phyloP scores from a whole-genome alignment of 1,284 basidiomycete genomes.

The Tylopilus sp. region DNA sequence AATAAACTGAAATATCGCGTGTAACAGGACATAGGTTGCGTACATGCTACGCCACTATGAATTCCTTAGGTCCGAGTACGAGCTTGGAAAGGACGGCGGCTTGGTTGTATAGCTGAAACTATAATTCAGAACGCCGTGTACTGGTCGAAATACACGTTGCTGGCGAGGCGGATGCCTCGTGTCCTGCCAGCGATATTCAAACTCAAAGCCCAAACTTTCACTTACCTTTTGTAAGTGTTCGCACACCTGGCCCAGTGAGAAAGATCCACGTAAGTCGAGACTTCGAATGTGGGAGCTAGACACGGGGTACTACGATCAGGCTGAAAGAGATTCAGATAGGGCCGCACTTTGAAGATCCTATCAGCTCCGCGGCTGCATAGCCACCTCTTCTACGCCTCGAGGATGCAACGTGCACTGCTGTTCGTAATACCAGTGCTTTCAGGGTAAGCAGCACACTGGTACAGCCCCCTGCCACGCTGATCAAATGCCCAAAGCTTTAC shows the following conservation, averaged over 20 bases:
- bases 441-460: neutral
- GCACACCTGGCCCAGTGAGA: constrained; percentile 14
- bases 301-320: constrained; percentile 17
- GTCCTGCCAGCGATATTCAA: constrained; percentile 17
- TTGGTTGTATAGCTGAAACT: constrained; percentile 7
- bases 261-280: constrained; percentile 15
- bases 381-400: constrained; percentile 35
- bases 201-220: constrained; percentile 6
- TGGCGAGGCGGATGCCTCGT: constrained; percentile 30
- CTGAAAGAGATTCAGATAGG: neutral
- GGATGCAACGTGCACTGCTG: constrained; percentile 30
- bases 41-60: constrained; percentile 26
- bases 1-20: constrained; percentile 6
- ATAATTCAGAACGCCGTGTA: constrained; percentile 12
- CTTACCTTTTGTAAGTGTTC: constrained; percentile 3
- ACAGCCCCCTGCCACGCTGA: constrained; percentile 7
- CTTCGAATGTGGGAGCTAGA: constrained; percentile 1
- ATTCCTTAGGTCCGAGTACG: neutral
- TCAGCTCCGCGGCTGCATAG: constrained; percentile 17
- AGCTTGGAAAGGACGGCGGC: constrained; percentile 6
- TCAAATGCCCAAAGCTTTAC: constrained; percentile 3
- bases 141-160: constrained; percentile 21
- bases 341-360: constrained; percentile 1
- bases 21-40: constrained; percentile 10
- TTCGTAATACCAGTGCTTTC: constrained; percentile 5